Evolutionary conservation across 2,329 filamentous ascomycete species (phyloP).

Genomic region (Penicillium sp.): DNA sequence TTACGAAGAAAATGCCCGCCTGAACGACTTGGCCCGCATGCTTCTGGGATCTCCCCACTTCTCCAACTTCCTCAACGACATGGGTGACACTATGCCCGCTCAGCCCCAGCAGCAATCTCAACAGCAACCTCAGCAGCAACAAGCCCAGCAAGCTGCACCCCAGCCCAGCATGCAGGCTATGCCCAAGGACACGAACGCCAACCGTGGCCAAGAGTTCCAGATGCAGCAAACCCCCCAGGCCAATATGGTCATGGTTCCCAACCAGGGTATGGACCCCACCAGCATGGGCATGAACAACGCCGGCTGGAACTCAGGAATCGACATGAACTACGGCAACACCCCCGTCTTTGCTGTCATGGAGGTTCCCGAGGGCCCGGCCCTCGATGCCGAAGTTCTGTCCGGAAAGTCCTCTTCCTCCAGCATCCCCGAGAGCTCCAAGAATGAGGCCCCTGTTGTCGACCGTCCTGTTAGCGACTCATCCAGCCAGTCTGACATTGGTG

Average conservation of each 20-base stretch:
- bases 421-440: constrained; percentile 49
- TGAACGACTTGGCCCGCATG: constrained; percentile 76
- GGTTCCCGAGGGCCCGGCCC: constrained; percentile 63
- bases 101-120: constrained; percentile 41
- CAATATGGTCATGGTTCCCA: constrained; percentile 79
- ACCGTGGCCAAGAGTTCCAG: constrained; percentile 54
- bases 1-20: constrained; percentile 78
- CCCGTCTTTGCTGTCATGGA: constrained; percentile 67
- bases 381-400: constrained; percentile 63
- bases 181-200: constrained; percentile 67
- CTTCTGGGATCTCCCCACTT: constrained; percentile 79
- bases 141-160: constrained; percentile 39
- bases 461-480: constrained; percentile 24
- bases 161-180: constrained; percentile 48
- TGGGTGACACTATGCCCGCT: constrained; percentile 58
- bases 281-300: constrained; percentile 60
- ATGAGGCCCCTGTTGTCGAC: constrained; percentile 52
- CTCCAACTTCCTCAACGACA: constrained; percentile 72
- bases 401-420: constrained; percentile 65
- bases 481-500: constrained; percentile 19
- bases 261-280: constrained; percentile 69
- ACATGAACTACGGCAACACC: constrained; percentile 46
- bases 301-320: constrained; percentile 49
- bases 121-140: constrained; percentile 37
- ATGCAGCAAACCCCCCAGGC: constrained; percentile 64